Conservation (phyloP, 352 stramenopile species). For the Phytophthora niederhauseri region DNA sequence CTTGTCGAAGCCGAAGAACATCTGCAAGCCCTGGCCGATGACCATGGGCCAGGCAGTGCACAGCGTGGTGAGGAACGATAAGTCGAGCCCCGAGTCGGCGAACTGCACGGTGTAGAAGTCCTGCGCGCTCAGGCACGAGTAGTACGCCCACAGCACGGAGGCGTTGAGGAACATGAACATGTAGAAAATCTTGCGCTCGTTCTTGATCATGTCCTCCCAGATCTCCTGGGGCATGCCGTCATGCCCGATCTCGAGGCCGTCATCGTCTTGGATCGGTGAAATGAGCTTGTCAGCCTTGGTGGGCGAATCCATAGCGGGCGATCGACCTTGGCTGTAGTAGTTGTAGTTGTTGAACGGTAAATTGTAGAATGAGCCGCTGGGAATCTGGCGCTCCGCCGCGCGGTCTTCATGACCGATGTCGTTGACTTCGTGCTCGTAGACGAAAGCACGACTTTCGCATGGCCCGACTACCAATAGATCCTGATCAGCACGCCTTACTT, state of each 20-base stretch:
- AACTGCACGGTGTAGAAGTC: conserved; percentile 55
- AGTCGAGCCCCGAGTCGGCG: conserved; percentile 44
- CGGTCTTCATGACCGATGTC: neutral
- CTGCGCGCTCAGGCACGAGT: conserved; percentile 61
- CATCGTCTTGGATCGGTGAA: conserved; percentile 19
- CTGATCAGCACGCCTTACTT: neutral
- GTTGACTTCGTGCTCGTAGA: neutral
- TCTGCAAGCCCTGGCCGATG: conserved; percentile 45
- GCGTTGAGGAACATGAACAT: conserved; percentile 64
- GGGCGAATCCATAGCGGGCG: conserved; percentile 13
- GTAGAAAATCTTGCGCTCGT: conserved; percentile 50
- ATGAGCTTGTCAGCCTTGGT: conserved; percentile 40
- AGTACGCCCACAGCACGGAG: conserved; percentile 65
- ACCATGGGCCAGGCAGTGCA: conserved; percentile 54
- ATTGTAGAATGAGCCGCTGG: conserved; percentile 6
- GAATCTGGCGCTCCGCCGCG: neutral
- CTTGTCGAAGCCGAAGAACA: conserved; percentile 57
- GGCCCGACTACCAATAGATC: neutral
- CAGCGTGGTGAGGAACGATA: conserved; percentile 60
- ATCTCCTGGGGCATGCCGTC: conserved; percentile 51
- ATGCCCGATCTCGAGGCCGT: conserved; percentile 18
- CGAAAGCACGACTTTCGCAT: conserved; percentile 2
- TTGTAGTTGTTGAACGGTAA: conserved; percentile 1
- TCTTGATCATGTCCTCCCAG: conserved; percentile 46
- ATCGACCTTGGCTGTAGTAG: neutral